Conservation (phyloP, 129 eudicot species). For the sunflower (Helianthus annuus) region DNA sequence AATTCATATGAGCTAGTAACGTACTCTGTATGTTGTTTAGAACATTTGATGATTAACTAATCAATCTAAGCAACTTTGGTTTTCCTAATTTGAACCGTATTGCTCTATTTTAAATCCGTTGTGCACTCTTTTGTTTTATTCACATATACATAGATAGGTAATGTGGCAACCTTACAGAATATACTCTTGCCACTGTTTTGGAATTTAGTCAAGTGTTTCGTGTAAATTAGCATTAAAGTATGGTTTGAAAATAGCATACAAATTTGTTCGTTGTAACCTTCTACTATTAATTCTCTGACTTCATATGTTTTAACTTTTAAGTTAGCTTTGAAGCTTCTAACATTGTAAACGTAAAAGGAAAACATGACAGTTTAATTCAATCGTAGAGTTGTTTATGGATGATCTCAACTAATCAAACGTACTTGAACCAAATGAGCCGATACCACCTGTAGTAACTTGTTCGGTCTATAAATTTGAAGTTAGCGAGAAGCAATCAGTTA, state of each 20-base stretch:
- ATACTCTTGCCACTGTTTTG: not conserved
- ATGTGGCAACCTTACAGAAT: not conserved
- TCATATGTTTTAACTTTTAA: no score
- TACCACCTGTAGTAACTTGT: no score
- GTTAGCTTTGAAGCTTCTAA: no score
- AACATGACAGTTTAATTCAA: no score
- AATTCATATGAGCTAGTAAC: not conserved
- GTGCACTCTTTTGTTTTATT: not conserved
- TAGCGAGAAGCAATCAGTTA: no score
- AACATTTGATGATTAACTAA: not conserved
- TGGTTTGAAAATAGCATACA: not conserved
- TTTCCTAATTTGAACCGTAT: not conserved
- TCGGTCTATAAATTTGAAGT: no score
- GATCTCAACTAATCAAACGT: no score
- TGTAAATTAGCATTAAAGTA: not conserved
- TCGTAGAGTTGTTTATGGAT: no score
- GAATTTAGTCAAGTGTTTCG: not conserved
- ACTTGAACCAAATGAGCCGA: no score
- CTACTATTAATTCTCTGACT: not conserved
- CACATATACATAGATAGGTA: not conserved
- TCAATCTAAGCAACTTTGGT: not conserved
- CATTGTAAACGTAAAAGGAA: no score
- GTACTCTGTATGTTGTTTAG: slow-evolving; percentile 2
- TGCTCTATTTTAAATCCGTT: not conserved
- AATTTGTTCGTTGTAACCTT: not conserved